A percentile compares a stretch with the other conserved stretches of the same genome.
phyloP scores from a whole-genome alignment of 2,329 filamentous ascomycete genomes.

The Iodosphaeria phyllophila region DNA sequence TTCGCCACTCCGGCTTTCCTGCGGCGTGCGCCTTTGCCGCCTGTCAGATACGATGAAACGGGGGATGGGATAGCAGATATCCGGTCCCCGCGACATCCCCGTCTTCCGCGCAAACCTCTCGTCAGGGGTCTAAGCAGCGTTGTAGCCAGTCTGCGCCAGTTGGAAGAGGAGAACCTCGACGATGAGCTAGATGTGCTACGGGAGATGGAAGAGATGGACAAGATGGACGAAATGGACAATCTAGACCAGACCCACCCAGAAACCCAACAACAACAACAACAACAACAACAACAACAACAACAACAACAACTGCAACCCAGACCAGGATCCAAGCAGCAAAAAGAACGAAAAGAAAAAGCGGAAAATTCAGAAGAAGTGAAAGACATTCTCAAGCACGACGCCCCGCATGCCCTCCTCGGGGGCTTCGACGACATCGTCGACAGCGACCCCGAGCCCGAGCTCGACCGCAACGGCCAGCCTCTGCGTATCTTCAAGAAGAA shows the following conservation, averaged over 20 bases:
- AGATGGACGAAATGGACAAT: conserved; percentile 3
- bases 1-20: conserved; percentile 59
- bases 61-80: conserved; percentile 35
- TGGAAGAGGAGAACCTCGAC: conserved; percentile 51
- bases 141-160: conserved; percentile 48
- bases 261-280: conserved; percentile 4
- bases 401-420: conserved; percentile 26
- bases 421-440: conserved; percentile 47
- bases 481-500: conserved; percentile 61
- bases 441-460: conserved; percentile 28
- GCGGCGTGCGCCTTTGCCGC: conserved; percentile 28
- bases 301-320: no score
- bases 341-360: conserved; percentile 1
- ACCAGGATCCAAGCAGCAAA: conserved; percentile 6
- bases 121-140: conserved; percentile 56
- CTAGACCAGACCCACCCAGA: conserved; percentile 1
- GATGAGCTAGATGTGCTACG: conserved; percentile 57
- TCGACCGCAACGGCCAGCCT: conserved; percentile 38
- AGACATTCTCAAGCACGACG: conserved; percentile 23
- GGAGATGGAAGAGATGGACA: conserved; percentile 45
- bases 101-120: conserved; percentile 40
- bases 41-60: no score
- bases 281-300: conserved; percentile 3
- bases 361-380: conserved; percentile 8
- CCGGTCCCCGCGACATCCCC: conserved; percentile 26